Evolutionary conservation across 495 filamentous ascomycete species (phyloP), one percentile per base, ranked within the genome.

Genomic region (Penicillium herquei): DNA sequence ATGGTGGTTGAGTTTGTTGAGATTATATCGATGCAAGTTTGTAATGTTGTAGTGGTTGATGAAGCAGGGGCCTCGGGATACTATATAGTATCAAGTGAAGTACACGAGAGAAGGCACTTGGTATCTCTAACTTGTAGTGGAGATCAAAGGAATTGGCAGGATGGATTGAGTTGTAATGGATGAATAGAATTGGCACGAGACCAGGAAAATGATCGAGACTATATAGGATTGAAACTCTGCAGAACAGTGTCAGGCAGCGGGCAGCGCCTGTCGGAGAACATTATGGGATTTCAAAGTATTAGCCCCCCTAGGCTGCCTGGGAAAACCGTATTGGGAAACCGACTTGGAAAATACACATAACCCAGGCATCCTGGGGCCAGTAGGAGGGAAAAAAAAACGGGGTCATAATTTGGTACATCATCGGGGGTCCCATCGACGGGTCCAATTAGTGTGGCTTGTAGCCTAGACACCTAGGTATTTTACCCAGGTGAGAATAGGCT

Each of bases 121-220:
- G 21, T 26, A 26, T 26, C 21, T 26, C 21, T 26, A 26, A 26
- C 21, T 26, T 26, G 21, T 1, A 26, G 21, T 26, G 21, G 21
- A 26, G 21, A 26, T 14, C 18, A 30, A 33, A 42, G 31, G 12
- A 44, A 14, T 14, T 17, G 34, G 33, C 48, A 50, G 18, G 45
- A 51, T 54, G 46, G 39, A 50, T 63, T 50, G 41, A 49, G 39
- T 37, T 60, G 51, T 39, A 45, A 51, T 54, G 47, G 46, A 49
- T 54, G n/a, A 49, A 49, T 35, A 49, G 35, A 48, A 58, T 37
- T 37, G 34, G 34, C 34, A 37, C 34, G 34, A 47, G 39, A 40
- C 1, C 10, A 48, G 42, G 35, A 42, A 51, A 32, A 51, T 16
- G 26, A 52, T 49, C 42, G 7, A 31, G 21, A 2, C 43, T 46